A percentile compares a stretch with the other conserved stretches of the same genome.
These are phyloP conservation scores for Schoenoplectus triqueter DNA, from an alignment of 202 grass and related monocot genomes.

Conservation along the genomic window DNA sequence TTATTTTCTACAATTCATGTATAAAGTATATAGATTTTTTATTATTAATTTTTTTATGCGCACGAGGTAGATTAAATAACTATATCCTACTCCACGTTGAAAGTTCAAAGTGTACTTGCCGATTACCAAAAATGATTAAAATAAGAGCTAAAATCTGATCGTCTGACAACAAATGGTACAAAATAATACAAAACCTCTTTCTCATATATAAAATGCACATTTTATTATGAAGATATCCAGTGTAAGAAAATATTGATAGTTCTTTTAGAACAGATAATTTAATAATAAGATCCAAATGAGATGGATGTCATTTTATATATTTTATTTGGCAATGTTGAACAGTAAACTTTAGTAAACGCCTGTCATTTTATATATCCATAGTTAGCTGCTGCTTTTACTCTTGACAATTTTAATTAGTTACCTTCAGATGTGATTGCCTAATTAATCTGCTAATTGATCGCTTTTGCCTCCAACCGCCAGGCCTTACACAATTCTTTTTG, in stretches of 20 bases:
- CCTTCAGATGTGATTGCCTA: no score
- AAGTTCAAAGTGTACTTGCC: neutral
- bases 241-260: neutral
- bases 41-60: neutral
- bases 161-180: no score
- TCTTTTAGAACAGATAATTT: neutral
- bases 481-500: no score
- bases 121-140: neutral
- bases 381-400: no score
- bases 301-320: neutral
- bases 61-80: neutral
- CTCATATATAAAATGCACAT: neutral
- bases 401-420: no score
- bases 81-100: neutral
- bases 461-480: no score
- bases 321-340: neutral
- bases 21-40: neutral
- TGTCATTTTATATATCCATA: no score
- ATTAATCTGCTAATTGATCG: no score
- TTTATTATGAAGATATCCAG: neutral
- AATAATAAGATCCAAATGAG: neutral
- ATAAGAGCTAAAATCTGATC: no score
- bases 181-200: no score
- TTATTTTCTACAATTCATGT: neutral
- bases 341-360: neutral